Evolutionary conservation across 768 basidiomycete genomes (phyloP).

Genomic region (Boletus vinaceobasis): DNA sequence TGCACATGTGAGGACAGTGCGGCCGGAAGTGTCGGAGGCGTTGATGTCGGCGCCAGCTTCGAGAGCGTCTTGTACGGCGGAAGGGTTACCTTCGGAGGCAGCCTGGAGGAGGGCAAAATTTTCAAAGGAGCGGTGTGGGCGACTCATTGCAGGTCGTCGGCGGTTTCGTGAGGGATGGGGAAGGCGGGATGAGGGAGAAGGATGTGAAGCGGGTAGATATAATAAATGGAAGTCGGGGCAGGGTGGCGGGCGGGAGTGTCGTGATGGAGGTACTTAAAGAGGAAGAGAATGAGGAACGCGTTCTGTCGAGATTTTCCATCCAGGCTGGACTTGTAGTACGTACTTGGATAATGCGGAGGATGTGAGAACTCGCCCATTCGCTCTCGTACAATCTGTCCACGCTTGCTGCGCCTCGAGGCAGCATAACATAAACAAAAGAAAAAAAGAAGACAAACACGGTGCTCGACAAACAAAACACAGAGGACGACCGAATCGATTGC

Average conservation of each 20-base stretch:
- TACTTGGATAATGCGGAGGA: constrained; percentile 29
- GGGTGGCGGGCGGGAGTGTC: background rate
- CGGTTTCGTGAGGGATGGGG: constrained; percentile 22
- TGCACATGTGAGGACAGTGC: constrained; percentile 64
- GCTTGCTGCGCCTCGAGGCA: constrained; percentile 29
- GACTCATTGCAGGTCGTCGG: constrained; percentile 36
- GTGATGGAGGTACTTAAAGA: constrained; percentile 1
- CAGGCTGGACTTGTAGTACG: constrained; percentile 18
- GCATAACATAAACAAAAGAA: constrained; percentile 11
- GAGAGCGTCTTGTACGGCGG: constrained; percentile 52
- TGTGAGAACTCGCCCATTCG: background rate
- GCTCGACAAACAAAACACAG: background rate
- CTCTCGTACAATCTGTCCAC: constrained; percentile 9
- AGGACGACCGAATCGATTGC: too few species aligned
- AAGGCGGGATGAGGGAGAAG: background rate
- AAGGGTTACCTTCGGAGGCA: constrained; percentile 54
- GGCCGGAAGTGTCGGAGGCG: constrained; percentile 55
- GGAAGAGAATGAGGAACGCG: constrained; percentile 2
- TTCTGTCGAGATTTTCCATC: constrained; percentile 23
- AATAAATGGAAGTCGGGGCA: constrained; percentile 1
- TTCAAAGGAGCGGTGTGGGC: constrained; percentile 38
- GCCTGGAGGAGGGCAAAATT: constrained; percentile 48
- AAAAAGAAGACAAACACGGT: background rate
- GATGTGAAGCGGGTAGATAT: constrained; percentile 19
- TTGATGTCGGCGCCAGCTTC: constrained; percentile 66